A percentile compares a stretch with the other conserved stretches of the same genome.
phyloP scores from a whole-genome alignment of 2,329 filamentous ascomycete species.

The Verticillium albo-atrum region DNA sequence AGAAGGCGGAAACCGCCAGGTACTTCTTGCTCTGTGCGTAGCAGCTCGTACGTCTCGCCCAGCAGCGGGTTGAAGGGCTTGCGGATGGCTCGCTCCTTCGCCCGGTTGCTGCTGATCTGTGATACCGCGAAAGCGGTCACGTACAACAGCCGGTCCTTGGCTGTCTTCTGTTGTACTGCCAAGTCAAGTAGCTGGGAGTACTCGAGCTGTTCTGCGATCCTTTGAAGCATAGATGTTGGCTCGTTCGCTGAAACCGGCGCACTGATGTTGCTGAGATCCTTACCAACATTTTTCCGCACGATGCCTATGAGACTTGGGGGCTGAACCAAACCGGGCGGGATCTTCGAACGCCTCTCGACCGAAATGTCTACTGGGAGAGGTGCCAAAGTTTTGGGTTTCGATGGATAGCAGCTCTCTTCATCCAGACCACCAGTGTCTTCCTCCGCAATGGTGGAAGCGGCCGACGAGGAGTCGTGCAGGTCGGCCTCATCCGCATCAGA shows the following conservation, averaged over 20 bases:
- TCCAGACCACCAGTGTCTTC: slow-evolving; percentile 55
- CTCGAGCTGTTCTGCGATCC: slow-evolving; percentile 84
- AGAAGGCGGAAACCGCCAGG: slow-evolving; percentile 78
- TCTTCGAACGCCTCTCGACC: slow-evolving; percentile 63
- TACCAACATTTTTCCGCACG: slow-evolving; percentile 94
- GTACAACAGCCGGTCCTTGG: slow-evolving; percentile 70
- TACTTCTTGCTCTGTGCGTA: slow-evolving; percentile 73
- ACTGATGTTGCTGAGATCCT: slow-evolving; percentile 91
- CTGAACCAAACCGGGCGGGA: slow-evolving; percentile 69
- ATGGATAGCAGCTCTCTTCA: slow-evolving; percentile 63
- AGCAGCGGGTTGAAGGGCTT: slow-evolving; percentile 98
- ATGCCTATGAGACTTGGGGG: slow-evolving; percentile 93
- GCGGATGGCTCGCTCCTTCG: slow-evolving; percentile 86
- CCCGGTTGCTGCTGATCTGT: slow-evolving; percentile 73
- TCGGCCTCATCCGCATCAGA: slow-evolving; percentile 53
- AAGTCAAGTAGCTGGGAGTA: slow-evolving; percentile 81
- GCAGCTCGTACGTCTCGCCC: slow-evolving; percentile 90
- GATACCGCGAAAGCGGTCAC: slow-evolving; percentile 90
- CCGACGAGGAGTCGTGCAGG: slow-evolving; percentile 51
- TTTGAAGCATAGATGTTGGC: slow-evolving; percentile 81
- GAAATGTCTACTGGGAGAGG: slow-evolving; percentile 69
- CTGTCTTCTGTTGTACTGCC: slow-evolving; percentile 58
- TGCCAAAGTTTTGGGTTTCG: slow-evolving; percentile 67
- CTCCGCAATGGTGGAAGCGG: slow-evolving; percentile 46
- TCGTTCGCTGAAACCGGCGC: slow-evolving; percentile 98